A percentile compares a stretch with the other conserved stretches of the same genome.
These are phyloP conservation scores for Lipomyces anomalus DNA, from an alignment of 805 yeast species.

Conservation along the genomic window DNA sequence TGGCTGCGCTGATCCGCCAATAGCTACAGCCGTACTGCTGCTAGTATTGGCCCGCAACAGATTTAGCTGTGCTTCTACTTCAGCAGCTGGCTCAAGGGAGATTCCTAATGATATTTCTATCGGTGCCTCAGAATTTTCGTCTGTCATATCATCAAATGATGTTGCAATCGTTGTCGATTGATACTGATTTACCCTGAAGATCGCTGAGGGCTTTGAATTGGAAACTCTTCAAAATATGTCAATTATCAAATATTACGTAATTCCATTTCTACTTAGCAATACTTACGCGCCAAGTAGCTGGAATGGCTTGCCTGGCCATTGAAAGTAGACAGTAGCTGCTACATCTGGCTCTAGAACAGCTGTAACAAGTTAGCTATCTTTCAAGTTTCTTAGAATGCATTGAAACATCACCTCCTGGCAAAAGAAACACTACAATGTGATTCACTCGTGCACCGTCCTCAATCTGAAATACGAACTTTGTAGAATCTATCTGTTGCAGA, in stretches of 20 bases:
- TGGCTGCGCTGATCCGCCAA: constrained; percentile 24
- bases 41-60: constrained; percentile 36
- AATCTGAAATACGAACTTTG: constrained; percentile 60
- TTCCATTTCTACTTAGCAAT: constrained; percentile 49
- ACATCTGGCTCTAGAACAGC: constrained; percentile 50
- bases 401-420: constrained; percentile 65
- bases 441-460: constrained; percentile 61
- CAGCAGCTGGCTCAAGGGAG: constrained; percentile 74
- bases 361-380: constrained; percentile 1
- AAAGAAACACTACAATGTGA: constrained; percentile 74
- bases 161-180: constrained; percentile 19
- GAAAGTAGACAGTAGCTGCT: constrained; percentile 85
- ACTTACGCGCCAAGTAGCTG: constrained; percentile 39
- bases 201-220: constrained; percentile 76
- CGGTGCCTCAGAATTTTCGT: constrained; percentile 41
- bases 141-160: constrained; percentile 49
- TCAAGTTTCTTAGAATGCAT: background rate
- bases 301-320: constrained; percentile 55
- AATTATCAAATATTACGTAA: constrained; percentile 27
- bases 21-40: constrained; percentile 26
- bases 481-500: constrained; percentile 55
- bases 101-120: constrained; percentile 60
- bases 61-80: constrained; percentile 55
- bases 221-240: constrained; percentile 28
- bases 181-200: constrained; percentile 64